These are phyloP conservation scores for Fusarium redolens DNA, from an alignment of 2,329 filamentous ascomycete species.

Conservation along the genomic window DNA sequence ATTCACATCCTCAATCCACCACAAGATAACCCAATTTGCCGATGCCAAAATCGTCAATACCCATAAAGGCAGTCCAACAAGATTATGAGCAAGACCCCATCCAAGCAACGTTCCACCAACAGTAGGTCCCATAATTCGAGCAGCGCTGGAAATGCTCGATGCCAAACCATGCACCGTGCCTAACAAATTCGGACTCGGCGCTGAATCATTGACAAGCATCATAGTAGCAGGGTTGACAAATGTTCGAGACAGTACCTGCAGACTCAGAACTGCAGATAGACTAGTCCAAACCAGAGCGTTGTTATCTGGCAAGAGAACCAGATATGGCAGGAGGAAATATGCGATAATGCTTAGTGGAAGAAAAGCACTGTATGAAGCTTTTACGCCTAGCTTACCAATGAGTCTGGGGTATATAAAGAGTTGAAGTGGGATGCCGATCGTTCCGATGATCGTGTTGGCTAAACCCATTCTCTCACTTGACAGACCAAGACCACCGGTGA, in stretches of 20 bases:
- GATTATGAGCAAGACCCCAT: constrained; percentile 53
- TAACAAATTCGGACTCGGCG: constrained; percentile 67
- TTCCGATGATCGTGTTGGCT: constrained; percentile 80
- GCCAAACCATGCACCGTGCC: constrained; percentile 68
- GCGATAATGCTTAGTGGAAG: constrained; percentile 66
- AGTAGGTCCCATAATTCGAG: constrained; percentile 62
- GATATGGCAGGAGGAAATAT: constrained; percentile 75
- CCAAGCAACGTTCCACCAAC: constrained; percentile 63
- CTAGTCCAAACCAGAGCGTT: neutral
- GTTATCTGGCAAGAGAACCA: constrained; percentile 59
- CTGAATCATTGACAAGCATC: constrained; percentile 70
- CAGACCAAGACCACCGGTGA: constrained; percentile 81
- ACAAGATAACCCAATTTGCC: neutral
- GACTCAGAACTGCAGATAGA: constrained; percentile 62
- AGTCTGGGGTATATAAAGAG: constrained; percentile 38
- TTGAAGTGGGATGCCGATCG: constrained; percentile 76
- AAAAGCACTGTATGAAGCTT: constrained; percentile 19
- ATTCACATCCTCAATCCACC: constrained; percentile 7
- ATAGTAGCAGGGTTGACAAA: constrained; percentile 71
- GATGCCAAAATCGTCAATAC: neutral
- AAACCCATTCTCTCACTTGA: constrained; percentile 77
- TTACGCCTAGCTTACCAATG: constrained; percentile 21
- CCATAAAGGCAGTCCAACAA: constrained; percentile 1
- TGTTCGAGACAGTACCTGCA: constrained; percentile 80
- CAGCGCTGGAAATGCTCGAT: constrained; percentile 61